These are phyloP conservation scores for Hemileccinum rubropunctum DNA, from an alignment of 768 basidiomycete species.

Conservation along the genomic window DNA sequence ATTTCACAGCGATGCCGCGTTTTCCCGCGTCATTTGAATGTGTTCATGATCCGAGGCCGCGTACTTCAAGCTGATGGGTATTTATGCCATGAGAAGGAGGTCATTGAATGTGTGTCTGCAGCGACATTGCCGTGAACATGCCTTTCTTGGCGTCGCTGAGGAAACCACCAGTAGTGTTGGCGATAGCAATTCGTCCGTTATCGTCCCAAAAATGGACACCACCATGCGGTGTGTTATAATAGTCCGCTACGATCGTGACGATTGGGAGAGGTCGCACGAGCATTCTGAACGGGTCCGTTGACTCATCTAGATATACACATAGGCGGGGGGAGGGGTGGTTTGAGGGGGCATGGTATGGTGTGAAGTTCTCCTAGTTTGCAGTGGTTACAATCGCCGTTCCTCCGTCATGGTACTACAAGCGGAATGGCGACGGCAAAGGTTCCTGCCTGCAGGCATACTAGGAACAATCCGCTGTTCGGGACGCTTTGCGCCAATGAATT, in stretches of 20 bases:
- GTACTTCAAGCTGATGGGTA: constrained; percentile 4
- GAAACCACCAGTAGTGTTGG: background rate
- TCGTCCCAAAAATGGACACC: background rate
- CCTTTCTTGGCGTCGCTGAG: background rate
- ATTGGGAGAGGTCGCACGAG: background rate
- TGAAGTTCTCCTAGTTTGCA: background rate
- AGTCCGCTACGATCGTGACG: background rate
- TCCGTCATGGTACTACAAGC: background rate
- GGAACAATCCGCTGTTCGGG: background rate
- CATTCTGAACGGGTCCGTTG: too few species aligned
- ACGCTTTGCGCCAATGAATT: too few species aligned
- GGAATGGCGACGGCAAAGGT: constrained; percentile 3
- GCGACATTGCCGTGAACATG: constrained; percentile 3
- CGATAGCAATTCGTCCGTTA: too few species aligned
- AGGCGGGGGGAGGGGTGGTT: background rate
- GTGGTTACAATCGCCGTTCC: too few species aligned
- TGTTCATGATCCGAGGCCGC: constrained; percentile 11
- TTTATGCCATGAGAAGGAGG: constrained; percentile 1
- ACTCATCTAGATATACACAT: too few species aligned
- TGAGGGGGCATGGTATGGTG: background rate
- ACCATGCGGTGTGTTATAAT: background rate
- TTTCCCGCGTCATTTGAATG: constrained; percentile 3
- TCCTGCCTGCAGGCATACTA: background rate
- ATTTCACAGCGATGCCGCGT: constrained; percentile 2
- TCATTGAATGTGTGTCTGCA: background rate